Percentiles rank a stretch among this genome's conserved stretches.
Conservation (phyloP, 2,329 filamentous ascomycete species). For the Xylariaceae sp. region DNA sequence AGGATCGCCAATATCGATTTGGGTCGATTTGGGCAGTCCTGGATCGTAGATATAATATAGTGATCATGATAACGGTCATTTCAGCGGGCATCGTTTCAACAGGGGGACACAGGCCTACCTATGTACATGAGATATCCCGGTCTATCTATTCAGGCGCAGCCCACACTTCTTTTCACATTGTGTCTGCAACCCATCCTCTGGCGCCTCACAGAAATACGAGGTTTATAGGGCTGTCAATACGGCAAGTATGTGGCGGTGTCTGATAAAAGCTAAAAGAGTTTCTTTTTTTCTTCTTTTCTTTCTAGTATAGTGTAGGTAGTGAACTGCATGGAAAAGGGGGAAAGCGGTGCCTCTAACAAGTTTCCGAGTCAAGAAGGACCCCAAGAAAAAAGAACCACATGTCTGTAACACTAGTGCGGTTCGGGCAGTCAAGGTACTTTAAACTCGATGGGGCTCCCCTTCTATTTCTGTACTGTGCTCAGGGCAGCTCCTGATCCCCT, state of each 20-base stretch:
- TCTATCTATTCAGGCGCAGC: background rate
- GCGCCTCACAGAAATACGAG: too few species aligned
- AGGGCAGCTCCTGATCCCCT: slow-evolving; percentile 19
- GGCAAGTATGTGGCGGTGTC: too few species aligned
- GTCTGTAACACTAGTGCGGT: slow-evolving; percentile 30
- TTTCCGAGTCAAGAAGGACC: background rate
- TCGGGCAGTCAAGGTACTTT: slow-evolving; percentile 20
- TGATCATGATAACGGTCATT: slow-evolving; percentile 19
- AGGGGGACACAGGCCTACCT: slow-evolving; percentile 7
- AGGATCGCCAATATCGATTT: too few species aligned
- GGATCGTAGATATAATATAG: slow-evolving; percentile 15
- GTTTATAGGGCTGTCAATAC: too few species aligned
- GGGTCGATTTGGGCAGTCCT: slow-evolving; percentile 11
- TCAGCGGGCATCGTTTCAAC: slow-evolving; percentile 16
- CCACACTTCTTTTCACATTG: background rate
- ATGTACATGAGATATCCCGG: background rate
- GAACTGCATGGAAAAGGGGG: too few species aligned
- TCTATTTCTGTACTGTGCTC: background rate
- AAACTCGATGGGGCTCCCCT: background rate
- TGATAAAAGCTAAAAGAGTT: too few species aligned
- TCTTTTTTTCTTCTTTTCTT: too few species aligned
- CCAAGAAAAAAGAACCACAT: slow-evolving; percentile 4
- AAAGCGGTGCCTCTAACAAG: too few species aligned
- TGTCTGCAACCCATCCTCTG: too few species aligned
- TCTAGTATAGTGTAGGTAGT: too few species aligned